A percentile compares a stretch with the other conserved stretches of the same genome.
These are phyloP conservation scores for Wickerhamomyces rabaulensis DNA, from an alignment of 805 yeast species.

Conservation along the genomic window DNA sequence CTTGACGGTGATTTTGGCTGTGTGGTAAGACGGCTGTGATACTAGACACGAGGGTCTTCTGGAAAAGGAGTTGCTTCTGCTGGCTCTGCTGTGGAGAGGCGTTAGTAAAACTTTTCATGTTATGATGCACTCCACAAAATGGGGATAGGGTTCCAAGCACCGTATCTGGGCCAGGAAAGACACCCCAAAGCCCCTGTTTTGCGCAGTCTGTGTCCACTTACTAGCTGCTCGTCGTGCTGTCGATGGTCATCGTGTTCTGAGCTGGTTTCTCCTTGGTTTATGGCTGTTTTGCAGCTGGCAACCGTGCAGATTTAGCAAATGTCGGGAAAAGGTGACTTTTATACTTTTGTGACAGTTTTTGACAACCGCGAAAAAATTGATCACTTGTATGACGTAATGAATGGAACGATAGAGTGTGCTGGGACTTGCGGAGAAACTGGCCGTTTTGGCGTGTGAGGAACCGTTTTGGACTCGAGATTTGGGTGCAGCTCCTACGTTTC, in stretches of 20 bases:
- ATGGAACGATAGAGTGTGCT: background rate
- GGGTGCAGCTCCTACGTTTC: no score
- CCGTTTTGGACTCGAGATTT: no score
- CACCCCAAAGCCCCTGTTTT: no score
- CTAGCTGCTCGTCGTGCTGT: conserved; percentile 1
- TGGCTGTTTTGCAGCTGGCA: background rate
- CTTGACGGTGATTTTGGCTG: conserved; percentile 31
- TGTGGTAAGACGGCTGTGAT: conserved; percentile 19
- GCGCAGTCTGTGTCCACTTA: background rate
- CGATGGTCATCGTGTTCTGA: conserved; percentile 4
- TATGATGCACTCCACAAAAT: background rate
- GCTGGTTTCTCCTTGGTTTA: background rate
- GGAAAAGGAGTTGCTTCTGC: conserved; percentile 4
- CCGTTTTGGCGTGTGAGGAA: no score
- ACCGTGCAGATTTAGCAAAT: background rate
- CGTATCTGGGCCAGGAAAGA: background rate
- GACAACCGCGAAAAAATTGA: background rate
- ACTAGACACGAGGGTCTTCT: conserved; percentile 15
- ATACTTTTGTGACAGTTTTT: background rate
- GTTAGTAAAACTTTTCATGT: background rate
- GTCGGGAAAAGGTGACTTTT: background rate
- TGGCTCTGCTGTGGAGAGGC: background rate
- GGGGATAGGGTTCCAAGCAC: background rate
- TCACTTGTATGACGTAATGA: background rate
- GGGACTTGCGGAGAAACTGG: background rate